A percentile compares a stretch with the other conserved stretches of the same genome.
phyloP scores from a whole-genome alignment of 1,284 basidiomycete genomes.

The Ustilago tritici region DNA sequence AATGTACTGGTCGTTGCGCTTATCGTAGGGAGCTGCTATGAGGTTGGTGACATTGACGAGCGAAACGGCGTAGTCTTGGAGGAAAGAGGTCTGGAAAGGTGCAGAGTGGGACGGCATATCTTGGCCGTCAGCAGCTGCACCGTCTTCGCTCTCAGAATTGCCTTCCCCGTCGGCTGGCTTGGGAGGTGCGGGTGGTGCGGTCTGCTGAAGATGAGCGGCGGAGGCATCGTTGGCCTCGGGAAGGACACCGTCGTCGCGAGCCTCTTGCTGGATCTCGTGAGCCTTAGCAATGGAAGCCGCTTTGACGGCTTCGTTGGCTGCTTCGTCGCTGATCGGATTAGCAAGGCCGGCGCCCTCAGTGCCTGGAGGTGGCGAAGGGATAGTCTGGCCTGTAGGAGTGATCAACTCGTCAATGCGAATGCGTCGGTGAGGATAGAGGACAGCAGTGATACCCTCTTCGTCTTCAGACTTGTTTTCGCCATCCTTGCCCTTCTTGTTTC shows the following conservation, averaged over 20 bases:
- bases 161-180: conserved; percentile 17
- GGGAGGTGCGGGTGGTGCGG: conserved; percentile 29
- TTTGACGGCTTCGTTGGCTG: conserved; percentile 51
- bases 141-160: conserved; percentile 4
- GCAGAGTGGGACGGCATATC: conserved; percentile 65
- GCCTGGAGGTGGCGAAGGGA: conserved; percentile 50
- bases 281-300: conserved; percentile 43
- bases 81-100: conserved; percentile 86
- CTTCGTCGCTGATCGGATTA: conserved; percentile 54
- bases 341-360: conserved; percentile 50
- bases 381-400: conserved; percentile 54
- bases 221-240: conserved; percentile 52
- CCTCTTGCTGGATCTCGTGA: conserved; percentile 56
- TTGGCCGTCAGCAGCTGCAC: conserved; percentile 17
- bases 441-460: conserved; percentile 86
- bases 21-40: conserved; percentile 83
- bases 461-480: conserved; percentile 83
- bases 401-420: conserved; percentile 88
- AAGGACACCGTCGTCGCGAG: conserved; percentile 43
- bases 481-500: conserved; percentile 70
- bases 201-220: conserved; percentile 35
- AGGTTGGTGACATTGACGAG: conserved; percentile 91
- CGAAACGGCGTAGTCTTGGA: conserved; percentile 88
- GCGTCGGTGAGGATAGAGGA: conserved; percentile 92
- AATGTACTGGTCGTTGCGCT: conserved; percentile 79